A percentile compares a stretch with the other conserved stretches of the same genome.
phyloP scores from a whole-genome alignment of 768 basidiomycete species.

The Russula olivacea region DNA sequence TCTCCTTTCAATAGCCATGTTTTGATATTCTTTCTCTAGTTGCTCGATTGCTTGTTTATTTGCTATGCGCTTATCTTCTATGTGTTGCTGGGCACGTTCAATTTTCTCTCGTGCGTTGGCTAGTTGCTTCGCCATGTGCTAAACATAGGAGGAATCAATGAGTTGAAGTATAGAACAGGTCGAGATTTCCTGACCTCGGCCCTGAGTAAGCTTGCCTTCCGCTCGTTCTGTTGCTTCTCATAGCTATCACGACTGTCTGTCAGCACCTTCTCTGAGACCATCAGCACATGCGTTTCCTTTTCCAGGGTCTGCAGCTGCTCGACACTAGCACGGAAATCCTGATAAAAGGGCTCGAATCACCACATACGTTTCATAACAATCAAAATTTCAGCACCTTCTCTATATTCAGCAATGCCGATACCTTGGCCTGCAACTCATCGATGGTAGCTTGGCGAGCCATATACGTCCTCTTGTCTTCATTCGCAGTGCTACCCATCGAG shows the following conservation, averaged over 20 bases:
- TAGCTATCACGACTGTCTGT: constrained; percentile 61
- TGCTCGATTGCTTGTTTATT: constrained; percentile 69
- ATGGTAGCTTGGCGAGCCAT: constrained; percentile 64
- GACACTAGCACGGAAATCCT: constrained; percentile 68
- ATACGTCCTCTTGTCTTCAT: constrained; percentile 66
- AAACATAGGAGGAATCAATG: not conserved
- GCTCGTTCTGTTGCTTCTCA: constrained; percentile 69
- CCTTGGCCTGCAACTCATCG: constrained; percentile 70
- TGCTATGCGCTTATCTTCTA: constrained; percentile 72
- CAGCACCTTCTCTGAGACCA: constrained; percentile 59
- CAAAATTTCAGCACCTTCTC: constrained; percentile 52
- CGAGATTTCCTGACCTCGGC: constrained; percentile 44
- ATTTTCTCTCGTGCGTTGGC: constrained; percentile 79
- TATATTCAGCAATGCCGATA: constrained; percentile 61
- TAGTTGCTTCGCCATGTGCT: constrained; percentile 81
- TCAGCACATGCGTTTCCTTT: constrained; percentile 58
- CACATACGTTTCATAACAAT: constrained; percentile 7
- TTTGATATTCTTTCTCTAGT: constrained; percentile 71
- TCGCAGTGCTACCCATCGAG: constrained; percentile 60
- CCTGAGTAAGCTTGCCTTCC: constrained; percentile 58
- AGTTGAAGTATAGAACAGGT: not conserved
- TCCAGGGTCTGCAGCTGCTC: constrained; percentile 75
- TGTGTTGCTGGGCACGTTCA: constrained; percentile 68
- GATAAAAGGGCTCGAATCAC: constrained; percentile 3
- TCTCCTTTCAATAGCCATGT: constrained; percentile 68